Conservation (phyloP, 116 monocot species). For the Dioscorea cayenensis region DNA sequence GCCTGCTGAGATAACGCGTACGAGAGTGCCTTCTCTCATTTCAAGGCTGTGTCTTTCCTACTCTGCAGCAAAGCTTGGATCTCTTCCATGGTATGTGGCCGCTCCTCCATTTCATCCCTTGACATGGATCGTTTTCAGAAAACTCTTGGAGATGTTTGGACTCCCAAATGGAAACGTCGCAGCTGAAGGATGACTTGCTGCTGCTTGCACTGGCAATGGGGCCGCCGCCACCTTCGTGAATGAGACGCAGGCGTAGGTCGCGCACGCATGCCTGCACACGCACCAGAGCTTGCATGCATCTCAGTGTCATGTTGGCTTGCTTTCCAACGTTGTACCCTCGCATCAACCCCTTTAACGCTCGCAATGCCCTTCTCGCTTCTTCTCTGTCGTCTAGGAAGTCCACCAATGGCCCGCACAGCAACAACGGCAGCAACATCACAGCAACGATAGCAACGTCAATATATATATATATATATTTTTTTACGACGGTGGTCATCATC, state of each 20-base stretch:
- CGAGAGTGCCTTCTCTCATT: constrained; percentile 57
- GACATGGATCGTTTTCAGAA: constrained; percentile 44
- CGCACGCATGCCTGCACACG: constrained; percentile 54
- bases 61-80: constrained; percentile 59
- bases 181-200: constrained; percentile 56
- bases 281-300: constrained; percentile 92
- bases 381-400: no score
- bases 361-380: constrained; percentile 85
- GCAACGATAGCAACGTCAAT: no score
- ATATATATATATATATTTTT: no score
- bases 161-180: constrained; percentile 59
- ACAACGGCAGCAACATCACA: no score
- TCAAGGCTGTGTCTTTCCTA: constrained; percentile 57
- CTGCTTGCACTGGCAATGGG: constrained; percentile 12
- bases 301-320: constrained; percentile 85
- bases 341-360: constrained; percentile 82
- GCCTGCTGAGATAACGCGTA: constrained; percentile 70
- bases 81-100: constrained; percentile 59
- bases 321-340: constrained; percentile 87
- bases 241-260: constrained; percentile 63
- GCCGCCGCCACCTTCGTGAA: constrained; percentile 26
- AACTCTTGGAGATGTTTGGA: constrained; percentile 45
- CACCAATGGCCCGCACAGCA: no score
- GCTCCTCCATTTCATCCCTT: constrained; percentile 62
- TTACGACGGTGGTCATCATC: no score